Evolutionary conservation across 2,329 filamentous ascomycete species (phyloP).

Genomic region (Emergomyces africanus): DNA sequence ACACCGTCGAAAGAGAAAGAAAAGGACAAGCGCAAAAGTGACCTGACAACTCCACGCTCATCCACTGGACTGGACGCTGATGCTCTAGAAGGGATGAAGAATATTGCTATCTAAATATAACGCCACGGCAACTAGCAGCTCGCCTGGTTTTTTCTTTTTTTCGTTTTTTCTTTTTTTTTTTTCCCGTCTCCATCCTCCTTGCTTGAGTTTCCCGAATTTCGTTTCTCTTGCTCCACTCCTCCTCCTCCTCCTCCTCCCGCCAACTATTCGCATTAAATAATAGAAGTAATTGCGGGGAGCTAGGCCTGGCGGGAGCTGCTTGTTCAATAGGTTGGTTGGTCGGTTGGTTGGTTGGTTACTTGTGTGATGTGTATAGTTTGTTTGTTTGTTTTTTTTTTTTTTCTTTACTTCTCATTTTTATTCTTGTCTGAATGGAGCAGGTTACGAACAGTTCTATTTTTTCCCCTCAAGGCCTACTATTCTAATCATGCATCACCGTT

Average conservation of each 20-base stretch:
- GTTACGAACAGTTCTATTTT: not conserved
- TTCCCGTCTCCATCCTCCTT: too few species aligned
- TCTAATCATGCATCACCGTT: not conserved
- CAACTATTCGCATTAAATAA: not conserved
- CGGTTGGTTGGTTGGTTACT: not conserved
- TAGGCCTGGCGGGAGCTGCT: not conserved
- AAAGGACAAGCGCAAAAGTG: constrained; percentile 15
- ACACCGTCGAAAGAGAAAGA: constrained; percentile 21
- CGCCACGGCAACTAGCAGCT: not conserved
- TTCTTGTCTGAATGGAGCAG: not conserved
- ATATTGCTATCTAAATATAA: constrained; percentile 28
- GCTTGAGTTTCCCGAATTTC: not conserved
- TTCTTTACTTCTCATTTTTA: not conserved
- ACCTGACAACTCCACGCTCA: constrained; percentile 17
- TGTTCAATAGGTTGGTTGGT: not conserved
- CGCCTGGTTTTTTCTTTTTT: not conserved
- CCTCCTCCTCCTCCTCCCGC: not conserved
- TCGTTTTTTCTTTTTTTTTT: too few species aligned
- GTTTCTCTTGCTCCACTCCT: not conserved
- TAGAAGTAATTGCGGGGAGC: not conserved
- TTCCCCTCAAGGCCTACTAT: not conserved
- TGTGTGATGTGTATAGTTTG: not conserved
- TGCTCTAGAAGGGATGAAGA: constrained; percentile 36
- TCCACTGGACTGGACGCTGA: constrained; percentile 23
- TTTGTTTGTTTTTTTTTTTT: not conserved